Conservation (phyloP, 768 basidiomycete species). For the Lentinula lateritia region DNA sequence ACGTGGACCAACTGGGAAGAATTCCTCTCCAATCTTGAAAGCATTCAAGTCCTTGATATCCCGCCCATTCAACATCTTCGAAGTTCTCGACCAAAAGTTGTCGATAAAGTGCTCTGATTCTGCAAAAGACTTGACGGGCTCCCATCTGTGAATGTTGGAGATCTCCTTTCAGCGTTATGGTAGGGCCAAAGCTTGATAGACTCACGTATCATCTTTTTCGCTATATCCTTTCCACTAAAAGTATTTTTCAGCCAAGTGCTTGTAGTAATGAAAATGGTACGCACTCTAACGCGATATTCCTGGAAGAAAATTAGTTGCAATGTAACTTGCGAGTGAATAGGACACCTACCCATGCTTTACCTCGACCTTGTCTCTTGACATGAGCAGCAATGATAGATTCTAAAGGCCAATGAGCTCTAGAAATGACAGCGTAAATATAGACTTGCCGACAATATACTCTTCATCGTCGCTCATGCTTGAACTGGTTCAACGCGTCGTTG, state of each 20-base stretch:
- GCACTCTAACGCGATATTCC: constrained; percentile 58
- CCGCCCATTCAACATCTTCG: constrained; percentile 38
- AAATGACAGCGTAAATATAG: background rate
- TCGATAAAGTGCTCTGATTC: constrained; percentile 52
- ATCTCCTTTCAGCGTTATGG: too few relatives aligned
- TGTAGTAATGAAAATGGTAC: constrained; percentile 10
- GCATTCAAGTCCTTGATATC: constrained; percentile 41
- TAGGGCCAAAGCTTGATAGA: constrained; percentile 3
- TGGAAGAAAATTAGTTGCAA: constrained; percentile 16
- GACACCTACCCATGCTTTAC: constrained; percentile 47
- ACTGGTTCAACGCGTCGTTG: background rate
- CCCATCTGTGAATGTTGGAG: constrained; percentile 44
- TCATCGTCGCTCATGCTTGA: constrained; percentile 28
- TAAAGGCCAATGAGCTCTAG: constrained; percentile 16
- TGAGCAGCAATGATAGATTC: constrained; percentile 52
- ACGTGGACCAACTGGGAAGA: constrained; percentile 51
- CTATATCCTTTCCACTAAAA: constrained; percentile 58
- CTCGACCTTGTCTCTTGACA: constrained; percentile 31
- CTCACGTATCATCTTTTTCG: constrained; percentile 52
- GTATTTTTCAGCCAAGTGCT: constrained; percentile 3
- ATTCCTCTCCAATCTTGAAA: constrained; percentile 51
- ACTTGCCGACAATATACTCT: constrained; percentile 69
- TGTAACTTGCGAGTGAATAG: constrained; percentile 6
- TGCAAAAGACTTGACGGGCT: constrained; percentile 55
- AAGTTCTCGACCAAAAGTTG: constrained; percentile 44